These are phyloP conservation scores for Dothiorella sarmentorum DNA, from an alignment of 2,329 filamentous ascomycete species.

Conservation along the genomic window DNA sequence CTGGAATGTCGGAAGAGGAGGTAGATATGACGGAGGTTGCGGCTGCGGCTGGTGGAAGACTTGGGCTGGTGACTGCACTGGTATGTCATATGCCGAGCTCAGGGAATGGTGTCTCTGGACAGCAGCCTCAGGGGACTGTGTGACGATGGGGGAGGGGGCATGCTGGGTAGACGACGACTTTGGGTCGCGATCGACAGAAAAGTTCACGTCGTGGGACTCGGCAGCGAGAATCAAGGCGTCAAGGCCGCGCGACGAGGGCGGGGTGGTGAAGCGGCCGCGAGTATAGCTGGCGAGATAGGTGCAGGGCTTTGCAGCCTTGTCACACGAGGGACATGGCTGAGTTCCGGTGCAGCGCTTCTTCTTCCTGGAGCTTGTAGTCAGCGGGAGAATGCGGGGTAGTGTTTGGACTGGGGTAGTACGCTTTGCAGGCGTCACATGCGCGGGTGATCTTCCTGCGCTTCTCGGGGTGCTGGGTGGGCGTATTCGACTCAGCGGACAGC, in stretches of 20 bases:
- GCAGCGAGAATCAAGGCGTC: slow-evolving; percentile 14
- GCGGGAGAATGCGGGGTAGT: neutral
- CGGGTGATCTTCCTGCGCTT: slow-evolving; percentile 19
- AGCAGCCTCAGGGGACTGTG: neutral
- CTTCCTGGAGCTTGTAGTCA: neutral
- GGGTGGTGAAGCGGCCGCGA: slow-evolving; percentile 16
- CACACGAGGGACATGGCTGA: slow-evolving; percentile 16
- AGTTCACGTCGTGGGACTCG: slow-evolving; percentile 11
- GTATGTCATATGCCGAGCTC: neutral
- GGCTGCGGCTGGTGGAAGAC: neutral
- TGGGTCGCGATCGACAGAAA: slow-evolving; percentile 1
- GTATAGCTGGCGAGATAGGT: slow-evolving; percentile 17
- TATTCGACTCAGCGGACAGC: neutral
- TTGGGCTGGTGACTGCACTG: neutral
- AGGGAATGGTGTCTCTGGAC: neutral
- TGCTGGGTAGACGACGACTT: neutral
- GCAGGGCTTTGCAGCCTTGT: slow-evolving; percentile 16
- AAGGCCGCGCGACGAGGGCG: slow-evolving; percentile 16
- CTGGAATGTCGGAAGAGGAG: slow-evolving; percentile 10
- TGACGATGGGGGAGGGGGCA: neutral
- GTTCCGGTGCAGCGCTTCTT: slow-evolving; percentile 18
- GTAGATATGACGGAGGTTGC: neutral
- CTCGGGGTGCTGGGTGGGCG: neutral
- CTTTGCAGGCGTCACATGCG: slow-evolving; percentile 17
- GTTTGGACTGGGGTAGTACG: neutral